Evolutionary conservation across 768 basidiomycete species (phyloP), one percentile per base, ranked within the genome.

Genomic region (Mrakia gelida): DNA sequence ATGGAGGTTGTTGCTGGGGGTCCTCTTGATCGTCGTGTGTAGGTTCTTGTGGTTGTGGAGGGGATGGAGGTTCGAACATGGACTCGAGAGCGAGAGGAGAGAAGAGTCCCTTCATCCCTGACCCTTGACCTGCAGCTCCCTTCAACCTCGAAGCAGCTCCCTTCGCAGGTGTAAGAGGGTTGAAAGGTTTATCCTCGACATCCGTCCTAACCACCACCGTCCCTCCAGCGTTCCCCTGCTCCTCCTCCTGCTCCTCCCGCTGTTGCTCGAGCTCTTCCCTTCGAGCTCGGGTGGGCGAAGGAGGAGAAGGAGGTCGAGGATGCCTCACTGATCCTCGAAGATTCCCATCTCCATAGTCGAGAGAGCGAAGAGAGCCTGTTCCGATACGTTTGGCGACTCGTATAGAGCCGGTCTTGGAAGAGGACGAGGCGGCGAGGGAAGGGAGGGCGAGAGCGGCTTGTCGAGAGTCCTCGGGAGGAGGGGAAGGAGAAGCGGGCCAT

Each of bases 41-140:
- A 77, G 84, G 79, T 61, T 82, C 71, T 54, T 75, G 28, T 26
- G 52, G 79, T 59, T 81, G 79, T 81, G 81, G 84, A 81, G 93
- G 93, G 10, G 93, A 92, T 0, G 95, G 95, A 11, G 95, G 95
- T 79, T 95, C 92, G 80, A 96, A 97, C 92, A 97, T 94, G 75
- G 88, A 88, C 84, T 97, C 94, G 13, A 97, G 87, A 34, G 91
- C 90, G 75, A 94, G 83, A 0, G 94, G 93, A 75, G 91, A 93
- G 86, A 98, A 98, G 82, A 98, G 89, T 67, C 80, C 81, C 56
- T 63, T 75, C 23, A 75, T 49, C 6, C 77, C 77, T 6, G 73
- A 38, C 18, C 63, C 62, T 30, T 41, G 21, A 1, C 43, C 74
- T 45, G 41, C 74, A 16, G 21, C 71, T 26, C 30, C 62, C 65